A percentile compares a stretch with the other conserved stretches of the same genome.
Conservation (phyloP, 1,284 basidiomycete genomes). For the Taiwanofungus camphoratus region DNA sequence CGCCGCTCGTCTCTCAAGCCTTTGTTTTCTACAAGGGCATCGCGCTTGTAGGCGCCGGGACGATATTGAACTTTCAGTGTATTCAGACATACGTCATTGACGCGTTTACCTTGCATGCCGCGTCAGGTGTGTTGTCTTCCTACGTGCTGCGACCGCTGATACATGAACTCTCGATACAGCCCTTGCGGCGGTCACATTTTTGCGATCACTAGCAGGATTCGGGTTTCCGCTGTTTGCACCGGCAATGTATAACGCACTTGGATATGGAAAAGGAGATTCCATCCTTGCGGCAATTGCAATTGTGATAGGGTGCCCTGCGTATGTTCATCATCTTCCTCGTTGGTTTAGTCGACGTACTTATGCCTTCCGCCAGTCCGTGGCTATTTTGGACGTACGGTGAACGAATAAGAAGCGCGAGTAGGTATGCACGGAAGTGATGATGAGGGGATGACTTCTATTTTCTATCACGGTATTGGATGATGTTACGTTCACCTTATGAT, state of each 20-base stretch:
- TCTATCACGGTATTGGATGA: no score
- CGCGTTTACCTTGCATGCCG: constrained; percentile 59
- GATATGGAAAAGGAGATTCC: constrained; percentile 61
- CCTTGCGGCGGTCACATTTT: constrained; percentile 49
- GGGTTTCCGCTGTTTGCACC: constrained; percentile 67
- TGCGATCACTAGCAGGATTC: constrained; percentile 58
- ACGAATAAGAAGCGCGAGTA: constrained; percentile 35
- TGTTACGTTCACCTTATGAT: no score
- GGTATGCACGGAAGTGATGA: no score
- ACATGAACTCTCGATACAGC: constrained; percentile 29
- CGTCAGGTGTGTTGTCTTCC: constrained; percentile 39
- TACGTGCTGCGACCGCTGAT: neutral
- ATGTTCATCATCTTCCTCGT: constrained; percentile 23
- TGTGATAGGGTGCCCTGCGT: constrained; percentile 60
- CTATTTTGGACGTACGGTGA: constrained; percentile 51
- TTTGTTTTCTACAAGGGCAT: constrained; percentile 48
- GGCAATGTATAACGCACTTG: constrained; percentile 55
- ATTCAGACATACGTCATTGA: constrained; percentile 65
- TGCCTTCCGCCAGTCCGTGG: constrained; percentile 34
- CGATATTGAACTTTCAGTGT: constrained; percentile 50
- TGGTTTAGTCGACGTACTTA: neutral
- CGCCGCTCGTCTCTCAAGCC: neutral
- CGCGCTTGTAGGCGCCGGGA: constrained; percentile 45
- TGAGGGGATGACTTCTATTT: no score
- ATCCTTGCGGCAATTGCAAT: constrained; percentile 53